Percentiles rank a stretch among this genome's conserved stretches.
These are phyloP conservation scores for Lyophyllum atratum DNA, from an alignment of 768 basidiomycete species.

Conservation along the genomic window DNA sequence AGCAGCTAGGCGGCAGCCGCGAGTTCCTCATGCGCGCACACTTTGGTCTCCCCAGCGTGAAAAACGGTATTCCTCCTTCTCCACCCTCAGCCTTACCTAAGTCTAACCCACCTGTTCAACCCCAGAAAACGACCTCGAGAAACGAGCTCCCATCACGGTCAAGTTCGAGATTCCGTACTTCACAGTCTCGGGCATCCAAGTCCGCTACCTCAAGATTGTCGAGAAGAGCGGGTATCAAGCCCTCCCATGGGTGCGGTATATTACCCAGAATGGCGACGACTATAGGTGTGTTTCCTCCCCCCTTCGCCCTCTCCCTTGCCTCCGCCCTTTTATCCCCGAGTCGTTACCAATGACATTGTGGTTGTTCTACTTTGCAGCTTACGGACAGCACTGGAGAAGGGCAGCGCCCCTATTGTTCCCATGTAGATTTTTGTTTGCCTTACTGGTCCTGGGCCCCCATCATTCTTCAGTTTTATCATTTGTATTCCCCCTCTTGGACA, in stretches of 20 bases:
- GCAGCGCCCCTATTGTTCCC: slow-evolving; percentile 64
- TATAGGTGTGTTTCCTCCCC: slow-evolving; percentile 61
- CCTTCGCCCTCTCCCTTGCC: background rate
- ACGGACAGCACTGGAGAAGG: slow-evolving; percentile 75
- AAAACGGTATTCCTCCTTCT: slow-evolving; percentile 56
- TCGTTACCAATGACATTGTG: background rate
- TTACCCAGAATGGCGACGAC: slow-evolving; percentile 90
- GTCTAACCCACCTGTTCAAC: background rate
- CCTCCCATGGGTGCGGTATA: slow-evolving; percentile 93
- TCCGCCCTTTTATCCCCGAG: background rate
- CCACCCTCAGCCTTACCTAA: background rate
- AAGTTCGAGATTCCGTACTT: slow-evolving; percentile 99
- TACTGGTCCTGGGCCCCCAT: too few species aligned
- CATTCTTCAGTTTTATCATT: background rate
- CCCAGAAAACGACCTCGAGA: slow-evolving; percentile 75
- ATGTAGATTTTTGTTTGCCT: slow-evolving; percentile 32
- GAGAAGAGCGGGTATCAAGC: slow-evolving; percentile 99
- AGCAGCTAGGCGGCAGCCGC: slow-evolving; percentile 92
- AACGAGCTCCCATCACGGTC: slow-evolving; percentile 93
- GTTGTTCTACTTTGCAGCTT: slow-evolving; percentile 41
- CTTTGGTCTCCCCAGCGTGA: slow-evolving; percentile 93
- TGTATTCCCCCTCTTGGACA: too few species aligned
- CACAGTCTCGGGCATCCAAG: slow-evolving; percentile 96
- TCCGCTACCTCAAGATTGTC: slow-evolving; percentile 96
- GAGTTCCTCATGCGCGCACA: slow-evolving; percentile 99